Base-by-base conservation (phyloP, 2,329 filamentous ascomycete species). In the Hypoxylon sp. region DNA sequence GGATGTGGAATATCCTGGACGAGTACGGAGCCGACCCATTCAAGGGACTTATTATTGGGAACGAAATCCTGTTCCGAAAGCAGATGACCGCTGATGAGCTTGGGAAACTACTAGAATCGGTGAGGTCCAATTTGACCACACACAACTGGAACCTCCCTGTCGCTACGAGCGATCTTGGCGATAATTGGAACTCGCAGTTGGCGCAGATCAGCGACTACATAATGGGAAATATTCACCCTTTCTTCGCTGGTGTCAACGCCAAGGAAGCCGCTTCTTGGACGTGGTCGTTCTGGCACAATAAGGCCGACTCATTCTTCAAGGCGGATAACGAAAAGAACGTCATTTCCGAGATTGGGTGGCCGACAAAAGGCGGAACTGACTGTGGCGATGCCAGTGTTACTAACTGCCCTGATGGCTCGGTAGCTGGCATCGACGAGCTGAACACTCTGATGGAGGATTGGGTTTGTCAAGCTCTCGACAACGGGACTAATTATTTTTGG, bases 191-290 rank as follows among this genome's bases (percentile, higher is more conserved):
- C 2, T 76, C 85, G 0, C 83, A 85, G 1, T 87, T 98, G 17
- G 92, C 92, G 0, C 74, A 81, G 3, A 85, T 89, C 57, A 92
- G 93, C 46, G 94, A 98, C 79, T 90, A 93, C 75, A 90, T 98
- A 80, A 98, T 98, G 94, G 92, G 93, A 73, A 98, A 98, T 78
- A 93, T 98, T 60, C 96, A 98, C 78, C 95, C 96, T 0, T 98
- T 98, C 85, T 98, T 98, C 77, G 92, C 91, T 0, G 95, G 95
- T 51, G 89, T 93, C 11, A 83, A 86, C 0, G 91, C 90, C 1
- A 83, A 87, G 1, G 78, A 86, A 1, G 93, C 94, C 0, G 91
- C 94, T 0, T 81, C 78, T 6, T 98, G 95, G 95, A 97, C 95
- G 0, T 93, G 85, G 81, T 81, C 80, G 14, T 98, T 98, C 81